Evolutionary conservation across 768 basidiomycete species (phyloP), one percentile per base, ranked within the genome.

Genomic region (Suillus placidus): DNA sequence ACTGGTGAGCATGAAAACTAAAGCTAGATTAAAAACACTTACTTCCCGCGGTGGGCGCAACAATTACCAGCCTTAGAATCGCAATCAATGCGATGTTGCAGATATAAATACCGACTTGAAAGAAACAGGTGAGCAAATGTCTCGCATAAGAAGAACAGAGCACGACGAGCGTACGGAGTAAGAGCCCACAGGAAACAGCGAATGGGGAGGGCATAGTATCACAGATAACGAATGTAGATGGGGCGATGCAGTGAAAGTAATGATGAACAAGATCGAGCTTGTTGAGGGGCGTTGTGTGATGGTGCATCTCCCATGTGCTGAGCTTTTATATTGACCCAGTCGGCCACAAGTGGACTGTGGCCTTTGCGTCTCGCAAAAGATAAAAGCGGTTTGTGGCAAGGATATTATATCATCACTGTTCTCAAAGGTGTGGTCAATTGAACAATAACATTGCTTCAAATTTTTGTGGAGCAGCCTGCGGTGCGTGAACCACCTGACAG

Each of bases 161-260:
- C 16, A 16, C 6, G 57, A 63, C 23, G 7, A 5, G 63, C 76
- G 6, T 51, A 71, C 74, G 51, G 64, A 77, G 64, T 54, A 65
- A 38, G 49, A 74, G 43, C 1, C 20, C 47, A 57, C 72, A 71
- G 30, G 10, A 67, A 58, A 71, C 66, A 61, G 69, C 20, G 32
- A 71, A 71, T 34, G 65, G 61, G 51, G 74, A 74, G 14, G 71
- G 16, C 74, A 74, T 76, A 43, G 43, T 60, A 67, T 69, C 69
- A 66, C 74, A 60, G 68, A 75, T 74, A 57, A 55, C 68, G 54
- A 12, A 38, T 23, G 35, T 30, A 43, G 37, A 49, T 56, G 52
- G 30, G 35, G 32, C 35, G 37, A 62, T 66, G 55, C n/a, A 65
- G 52, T 66, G 67, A 64, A 61, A 62, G 63, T 35, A 37, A 49